Percentiles rank a stretch among this genome's conserved stretches.
phyloP scores from a whole-genome alignment of 1,284 basidiomycete genomes.

The Microbotryomycetes sp. region DNA sequence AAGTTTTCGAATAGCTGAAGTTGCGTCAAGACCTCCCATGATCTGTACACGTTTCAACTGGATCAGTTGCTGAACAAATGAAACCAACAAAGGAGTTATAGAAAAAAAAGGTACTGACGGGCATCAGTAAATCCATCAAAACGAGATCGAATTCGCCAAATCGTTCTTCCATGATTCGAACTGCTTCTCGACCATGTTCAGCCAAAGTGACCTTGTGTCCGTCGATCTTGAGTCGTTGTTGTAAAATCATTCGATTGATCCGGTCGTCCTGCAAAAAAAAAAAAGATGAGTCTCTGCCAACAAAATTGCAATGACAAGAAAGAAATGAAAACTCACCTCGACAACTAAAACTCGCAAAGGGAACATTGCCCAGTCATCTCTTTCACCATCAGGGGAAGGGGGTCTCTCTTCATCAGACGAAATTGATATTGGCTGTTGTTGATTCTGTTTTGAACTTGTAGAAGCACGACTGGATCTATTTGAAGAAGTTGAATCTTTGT shows the following conservation, averaged over 20 bases:
- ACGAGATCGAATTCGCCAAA: conserved; percentile 29
- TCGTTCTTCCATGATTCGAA: conserved; percentile 33
- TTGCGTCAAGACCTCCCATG: conserved; percentile 36
- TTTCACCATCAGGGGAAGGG: not conserved
- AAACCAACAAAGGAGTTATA: not conserved
- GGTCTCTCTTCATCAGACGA: not conserved
- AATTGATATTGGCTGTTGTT: not conserved
- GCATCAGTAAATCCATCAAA: conserved; percentile 36
- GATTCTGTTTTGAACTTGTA: too few species aligned
- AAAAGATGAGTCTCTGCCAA: too few species aligned
- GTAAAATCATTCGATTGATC: conserved; percentile 37
- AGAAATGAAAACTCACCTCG: conserved; percentile 46
- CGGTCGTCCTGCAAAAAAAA: conserved; percentile 8
- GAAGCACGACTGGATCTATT: too few species aligned
- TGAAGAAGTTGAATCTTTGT: too few species aligned
- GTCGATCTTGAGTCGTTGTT: conserved; percentile 37
- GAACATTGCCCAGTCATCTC: not conserved
- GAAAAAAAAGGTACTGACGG: not conserved
- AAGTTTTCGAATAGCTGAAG: conserved; percentile 32
- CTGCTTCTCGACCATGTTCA: conserved; percentile 37
- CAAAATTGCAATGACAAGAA: too few species aligned
- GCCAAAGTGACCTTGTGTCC: conserved; percentile 36
- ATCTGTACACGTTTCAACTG: conserved; percentile 38
- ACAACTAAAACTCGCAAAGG: conserved; percentile 60
- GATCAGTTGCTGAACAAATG: not conserved